phyloP scores from a whole-genome alignment of 2,329 filamentous ascomycete species.

The Coleophoma cylindrospora region DNA sequence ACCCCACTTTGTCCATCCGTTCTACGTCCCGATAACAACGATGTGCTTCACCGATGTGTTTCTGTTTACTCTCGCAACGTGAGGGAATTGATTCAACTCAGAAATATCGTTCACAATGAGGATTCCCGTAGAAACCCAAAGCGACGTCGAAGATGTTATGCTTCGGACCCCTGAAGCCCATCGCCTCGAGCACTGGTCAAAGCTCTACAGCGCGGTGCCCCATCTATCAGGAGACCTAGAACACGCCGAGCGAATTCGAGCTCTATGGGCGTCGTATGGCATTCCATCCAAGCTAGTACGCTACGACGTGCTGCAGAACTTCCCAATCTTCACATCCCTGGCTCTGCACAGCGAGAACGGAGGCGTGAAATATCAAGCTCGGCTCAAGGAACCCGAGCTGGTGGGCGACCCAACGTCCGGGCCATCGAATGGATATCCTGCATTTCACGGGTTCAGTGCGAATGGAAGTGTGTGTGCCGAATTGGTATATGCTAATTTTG shows the following conservation, averaged over 20 bases:
- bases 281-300: constrained; percentile 6
- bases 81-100: too few relatives aligned
- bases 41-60: too few relatives aligned
- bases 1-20: too few relatives aligned
- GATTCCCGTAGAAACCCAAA: background rate
- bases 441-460: constrained; percentile 89
- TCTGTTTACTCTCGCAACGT: too few relatives aligned
- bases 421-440: constrained; percentile 68
- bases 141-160: background rate
- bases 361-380: constrained; percentile 62
- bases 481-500: constrained; percentile 84
- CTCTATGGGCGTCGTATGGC: constrained; percentile 1
- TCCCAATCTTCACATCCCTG: constrained; percentile 52
- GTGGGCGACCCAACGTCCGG: constrained; percentile 73
- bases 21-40: too few relatives aligned
- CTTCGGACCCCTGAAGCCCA: background rate
- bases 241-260: constrained; percentile 1
- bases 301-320: constrained; percentile 57
- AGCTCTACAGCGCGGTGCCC: background rate
- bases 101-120: background rate
- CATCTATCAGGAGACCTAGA: background rate
- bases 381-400: constrained; percentile 73
- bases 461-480: constrained; percentile 80
- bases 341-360: constrained; percentile 34
- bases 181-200: background rate